Evolutionary conservation across 345 rosid species (phyloP), one percentile per base, ranked within the genome.

Genomic region (Eucalyptus albens): DNA sequence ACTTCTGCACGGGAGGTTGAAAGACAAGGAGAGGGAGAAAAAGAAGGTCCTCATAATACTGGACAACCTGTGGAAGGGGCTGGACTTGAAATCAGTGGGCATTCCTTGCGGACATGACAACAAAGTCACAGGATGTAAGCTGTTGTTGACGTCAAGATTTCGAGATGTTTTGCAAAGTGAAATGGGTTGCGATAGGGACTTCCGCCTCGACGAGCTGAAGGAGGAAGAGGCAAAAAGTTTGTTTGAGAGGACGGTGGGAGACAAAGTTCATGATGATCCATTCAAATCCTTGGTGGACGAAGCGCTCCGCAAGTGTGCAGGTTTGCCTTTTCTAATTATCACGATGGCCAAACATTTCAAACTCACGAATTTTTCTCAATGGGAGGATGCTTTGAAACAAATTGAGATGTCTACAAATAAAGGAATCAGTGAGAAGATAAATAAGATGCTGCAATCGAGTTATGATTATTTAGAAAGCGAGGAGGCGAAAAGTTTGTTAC

Each of bases 271-370:
- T 8, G 0, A 14, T 29, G 72, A 29, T 0, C 0, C 0, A 10
- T 29, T 62, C 33, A 14, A 13, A 62, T 0, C 37, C 3, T 27
- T 6, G 67, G 31, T 1, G 15, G 0, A 60, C 6, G 31, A 1
- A 60, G 8, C 67, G 2, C 31, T 60, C 16, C 0, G 0, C 67
- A 27, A 6, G 6, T 26, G 72, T 4, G 9, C 2, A 7, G 72
- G 72, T 62, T 0, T 62, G 33, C 72, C 72, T 1, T 62, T 29
- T 0, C 19, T 62, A 14, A 29, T 62, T 13, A 0, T 6, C 2
- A 0, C 7, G 0, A 27, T 27, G 31, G 69, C 31, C 0, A 27
- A 27, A 4, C 0, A 0, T 29, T 2, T 29, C 0, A 29, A 2
- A n/a, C n/a, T n/a, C n/a, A n/a, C n/a, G n/a, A n/a, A n/a, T 14